Evolutionary conservation across 2,329 filamentous ascomycete species (phyloP).

Genomic region (Sarocladiaceae sp.): DNA sequence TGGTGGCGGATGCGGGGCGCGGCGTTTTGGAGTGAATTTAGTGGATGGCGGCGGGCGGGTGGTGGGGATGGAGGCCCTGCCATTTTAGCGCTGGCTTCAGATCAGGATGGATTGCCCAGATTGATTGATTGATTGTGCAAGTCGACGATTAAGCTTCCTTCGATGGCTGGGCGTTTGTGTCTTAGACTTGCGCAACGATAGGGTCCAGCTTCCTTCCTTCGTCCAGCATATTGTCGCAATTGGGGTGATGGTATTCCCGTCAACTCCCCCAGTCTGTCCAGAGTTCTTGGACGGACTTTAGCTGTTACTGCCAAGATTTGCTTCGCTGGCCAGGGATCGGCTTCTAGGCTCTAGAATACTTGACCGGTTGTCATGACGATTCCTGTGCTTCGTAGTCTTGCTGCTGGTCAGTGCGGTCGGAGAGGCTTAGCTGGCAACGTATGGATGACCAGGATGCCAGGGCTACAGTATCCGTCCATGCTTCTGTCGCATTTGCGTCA

Average conservation of each 20-base stretch:
- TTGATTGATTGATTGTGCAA: no score
- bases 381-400: background rate
- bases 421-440: slow-evolving; percentile 10
- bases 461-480: background rate
- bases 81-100: background rate
- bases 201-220: no score
- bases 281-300: background rate
- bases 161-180: background rate
- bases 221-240: no score
- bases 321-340: slow-evolving; percentile 6
- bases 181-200: no score
- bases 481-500: background rate
- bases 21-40: background rate
- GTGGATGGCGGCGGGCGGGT: background rate
- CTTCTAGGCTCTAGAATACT: no score
- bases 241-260: no score
- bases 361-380: slow-evolving; percentile 13
- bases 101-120: no score
- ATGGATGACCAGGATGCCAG: background rate
- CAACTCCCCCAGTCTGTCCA: no score
- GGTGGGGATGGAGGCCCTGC: background rate
- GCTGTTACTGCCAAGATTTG: background rate
- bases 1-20: background rate
- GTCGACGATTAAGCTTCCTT: no score
- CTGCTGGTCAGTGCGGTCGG: slow-evolving; percentile 6